Percentiles rank a stretch among this genome's conserved stretches.
phyloP scores from a whole-genome alignment of 2,329 filamentous ascomycete genomes.

The Fusarium solani-melongenae region DNA sequence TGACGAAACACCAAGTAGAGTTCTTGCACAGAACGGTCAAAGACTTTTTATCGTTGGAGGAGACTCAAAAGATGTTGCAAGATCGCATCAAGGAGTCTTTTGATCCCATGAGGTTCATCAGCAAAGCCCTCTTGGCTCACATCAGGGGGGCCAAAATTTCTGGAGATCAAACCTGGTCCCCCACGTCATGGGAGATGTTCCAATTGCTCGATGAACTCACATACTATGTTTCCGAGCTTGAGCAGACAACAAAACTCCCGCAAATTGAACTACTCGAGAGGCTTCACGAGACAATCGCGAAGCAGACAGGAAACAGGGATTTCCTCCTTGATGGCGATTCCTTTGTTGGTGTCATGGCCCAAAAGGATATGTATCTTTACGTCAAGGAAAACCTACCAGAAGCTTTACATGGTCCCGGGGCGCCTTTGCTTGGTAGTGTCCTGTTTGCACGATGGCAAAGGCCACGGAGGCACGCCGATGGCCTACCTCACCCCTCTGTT shows the following conservation, averaged over 20 bases:
- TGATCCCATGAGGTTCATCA: background rate
- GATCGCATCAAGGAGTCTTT: background rate
- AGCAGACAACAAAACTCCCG: background rate
- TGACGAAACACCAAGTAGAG: background rate
- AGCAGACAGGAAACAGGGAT: background rate
- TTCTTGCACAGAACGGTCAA: background rate
- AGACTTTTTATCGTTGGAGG: background rate
- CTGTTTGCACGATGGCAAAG: background rate
- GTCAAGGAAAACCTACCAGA: background rate
- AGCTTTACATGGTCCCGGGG: background rate
- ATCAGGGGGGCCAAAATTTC: background rate
- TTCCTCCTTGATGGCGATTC: background rate
- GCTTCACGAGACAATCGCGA: background rate
- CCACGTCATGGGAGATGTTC: background rate
- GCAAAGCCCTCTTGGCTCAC: background rate
- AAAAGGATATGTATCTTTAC: background rate
- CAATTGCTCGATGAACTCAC: background rate
- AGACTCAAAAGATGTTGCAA: background rate
- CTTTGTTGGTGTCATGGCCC: background rate
- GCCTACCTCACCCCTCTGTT: background rate
- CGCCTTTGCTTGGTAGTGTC: background rate
- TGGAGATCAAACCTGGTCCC: background rate
- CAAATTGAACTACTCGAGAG: background rate
- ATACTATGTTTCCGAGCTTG: background rate
- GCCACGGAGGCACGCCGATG: background rate